Percentiles rank a stretch among this genome's conserved stretches.
Conservation (phyloP, 768 basidiomycete species). For the Russula griseocarnosa region DNA sequence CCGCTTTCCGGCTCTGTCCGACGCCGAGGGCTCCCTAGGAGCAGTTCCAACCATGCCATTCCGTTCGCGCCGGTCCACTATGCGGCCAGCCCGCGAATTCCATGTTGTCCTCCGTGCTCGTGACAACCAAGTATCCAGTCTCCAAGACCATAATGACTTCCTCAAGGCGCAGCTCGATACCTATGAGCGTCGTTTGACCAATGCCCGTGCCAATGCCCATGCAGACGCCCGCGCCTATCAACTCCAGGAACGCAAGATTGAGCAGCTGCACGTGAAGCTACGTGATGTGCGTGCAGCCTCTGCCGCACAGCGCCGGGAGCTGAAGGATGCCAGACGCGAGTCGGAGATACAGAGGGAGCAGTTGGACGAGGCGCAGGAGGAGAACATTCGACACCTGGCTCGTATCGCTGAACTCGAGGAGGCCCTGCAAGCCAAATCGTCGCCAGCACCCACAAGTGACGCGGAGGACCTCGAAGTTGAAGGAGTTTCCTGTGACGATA, state of each 20-base stretch:
- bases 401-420: conserved; percentile 27
- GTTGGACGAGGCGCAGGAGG: conserved; percentile 12
- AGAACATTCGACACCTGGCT: conserved; percentile 10
- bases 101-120: conserved; percentile 24
- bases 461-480: conserved; percentile 2
- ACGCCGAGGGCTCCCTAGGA: conserved; percentile 7
- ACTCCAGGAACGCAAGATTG: conserved; percentile 27
- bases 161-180: conserved; percentile 24
- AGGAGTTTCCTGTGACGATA: conserved; percentile 15
- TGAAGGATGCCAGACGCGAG: conserved; percentile 17
- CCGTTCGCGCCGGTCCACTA: conserved; percentile 20
- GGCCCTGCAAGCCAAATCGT: background rate
- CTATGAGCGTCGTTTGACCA: conserved; percentile 21
- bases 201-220: conserved; percentile 21
- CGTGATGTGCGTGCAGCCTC: conserved; percentile 17
- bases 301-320: conserved; percentile 21
- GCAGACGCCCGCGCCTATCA: conserved; percentile 22
- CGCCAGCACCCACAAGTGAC: background rate
- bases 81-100: conserved; percentile 24
- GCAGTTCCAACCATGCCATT: conserved; percentile 11
- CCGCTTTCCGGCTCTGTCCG: conserved; percentile 3
- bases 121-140: conserved; percentile 21
- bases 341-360: conserved; percentile 8
- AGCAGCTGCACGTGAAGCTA: conserved; percentile 24
- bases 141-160: conserved; percentile 19